Conservation (phyloP, 805 yeast genomes). For the Saturnispora halmiae region DNA sequence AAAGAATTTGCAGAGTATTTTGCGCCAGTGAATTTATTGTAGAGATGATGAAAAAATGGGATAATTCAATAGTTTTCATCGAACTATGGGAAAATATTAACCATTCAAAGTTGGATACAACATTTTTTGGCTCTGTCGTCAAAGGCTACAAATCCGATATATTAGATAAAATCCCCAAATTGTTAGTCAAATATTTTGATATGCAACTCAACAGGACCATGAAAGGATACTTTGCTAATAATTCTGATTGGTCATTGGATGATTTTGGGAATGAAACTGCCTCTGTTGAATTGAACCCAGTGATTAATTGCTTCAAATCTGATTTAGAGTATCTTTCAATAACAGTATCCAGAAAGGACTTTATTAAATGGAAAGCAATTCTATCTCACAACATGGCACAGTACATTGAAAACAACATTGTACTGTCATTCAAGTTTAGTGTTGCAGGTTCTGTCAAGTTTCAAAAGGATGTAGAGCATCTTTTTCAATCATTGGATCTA, state of each 20-base stretch:
- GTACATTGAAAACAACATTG: constrained; percentile 32
- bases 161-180: constrained; percentile 22
- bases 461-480: constrained; percentile 23
- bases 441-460: constrained; percentile 30
- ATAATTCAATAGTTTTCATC: constrained; percentile 34
- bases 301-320: constrained; percentile 21
- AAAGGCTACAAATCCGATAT: constrained; percentile 29
- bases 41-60: constrained; percentile 35
- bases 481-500: constrained; percentile 25
- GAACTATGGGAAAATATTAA: constrained; percentile 33
- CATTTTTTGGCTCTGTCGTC: constrained; percentile 38
- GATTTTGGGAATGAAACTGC: constrained; percentile 6
- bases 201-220: constrained; percentile 30
- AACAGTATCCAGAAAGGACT: constrained; percentile 27
- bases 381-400: constrained; percentile 26
- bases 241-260: constrained; percentile 22
- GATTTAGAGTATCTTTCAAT: constrained; percentile 26
- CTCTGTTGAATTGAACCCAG: constrained; percentile 20
- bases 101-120: constrained; percentile 17
- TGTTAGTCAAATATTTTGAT: constrained; percentile 27
- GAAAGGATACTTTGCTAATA: constrained; percentile 29
- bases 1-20: constrained; percentile 34
- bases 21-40: constrained; percentile 30
- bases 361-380: constrained; percentile 19
- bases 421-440: constrained; percentile 32